A percentile compares a stretch with the other conserved stretches of the same genome.
Conservation (phyloP, 495 filamentous ascomycete species). For the Polyplosphaeria fusca region DNA sequence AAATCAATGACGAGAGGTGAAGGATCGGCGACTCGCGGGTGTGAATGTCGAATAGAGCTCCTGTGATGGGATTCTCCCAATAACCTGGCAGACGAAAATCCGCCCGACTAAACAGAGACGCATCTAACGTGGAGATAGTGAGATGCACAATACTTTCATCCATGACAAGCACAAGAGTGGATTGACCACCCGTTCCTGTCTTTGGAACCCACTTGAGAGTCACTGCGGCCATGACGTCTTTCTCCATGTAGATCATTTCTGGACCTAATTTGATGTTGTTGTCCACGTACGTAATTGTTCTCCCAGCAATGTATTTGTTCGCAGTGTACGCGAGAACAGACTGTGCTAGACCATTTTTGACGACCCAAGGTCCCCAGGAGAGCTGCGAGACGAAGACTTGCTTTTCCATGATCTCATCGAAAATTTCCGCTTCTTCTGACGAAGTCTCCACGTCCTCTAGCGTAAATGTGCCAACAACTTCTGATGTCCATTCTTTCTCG, state of each 20-base stretch:
- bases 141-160: constrained; percentile 3
- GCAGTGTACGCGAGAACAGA: constrained; percentile 42
- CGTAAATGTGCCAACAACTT: constrained; percentile 16
- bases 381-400: constrained; percentile 38
- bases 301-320: constrained; percentile 23
- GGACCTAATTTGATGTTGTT: constrained; percentile 3
- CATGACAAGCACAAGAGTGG: constrained; percentile 19
- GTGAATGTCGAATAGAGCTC: constrained; percentile 14
- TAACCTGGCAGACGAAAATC: constrained; percentile 15
- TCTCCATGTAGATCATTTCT: constrained; percentile 14
- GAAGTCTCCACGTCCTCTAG: background rate
- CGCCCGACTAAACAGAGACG: background rate
- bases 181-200: background rate
- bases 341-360: constrained; percentile 26
- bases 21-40: background rate
- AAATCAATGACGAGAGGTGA: constrained; percentile 20
- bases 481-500: constrained; percentile 17
- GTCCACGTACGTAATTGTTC: constrained; percentile 2
- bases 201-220: constrained; percentile 23
- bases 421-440: constrained; percentile 1
- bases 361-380: constrained; percentile 42
- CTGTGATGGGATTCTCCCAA: constrained; percentile 31
- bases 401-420: constrained; percentile 35
- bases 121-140: constrained; percentile 13
- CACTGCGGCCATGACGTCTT: constrained; percentile 8